Evolutionary conservation across 768 basidiomycete genomes (phyloP), one percentile per base, ranked within the genome.

Genomic region (Pulveroboletus sp.): DNA sequence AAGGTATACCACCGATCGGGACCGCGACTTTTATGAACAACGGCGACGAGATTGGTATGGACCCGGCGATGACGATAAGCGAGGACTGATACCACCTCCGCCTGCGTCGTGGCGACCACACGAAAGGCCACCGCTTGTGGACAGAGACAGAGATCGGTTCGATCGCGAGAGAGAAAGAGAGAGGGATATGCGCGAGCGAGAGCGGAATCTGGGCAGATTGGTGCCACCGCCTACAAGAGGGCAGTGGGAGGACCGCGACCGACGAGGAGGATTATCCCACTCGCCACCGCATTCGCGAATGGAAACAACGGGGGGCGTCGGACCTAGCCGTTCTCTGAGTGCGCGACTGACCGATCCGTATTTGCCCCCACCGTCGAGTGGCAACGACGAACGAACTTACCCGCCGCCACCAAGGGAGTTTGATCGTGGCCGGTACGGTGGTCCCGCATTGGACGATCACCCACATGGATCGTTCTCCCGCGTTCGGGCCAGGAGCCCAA

Each of bases 401-500:
- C 43, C 49, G 6, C 58, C 53, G 6, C 53, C 53, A 27, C 21
- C 48, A 1, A 62, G 67, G 37, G 69, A 69, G 0, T 58, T 59
- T 39, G 69, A 71, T 2, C 64, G 69, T 24, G 54, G 58, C 9
- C 62, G 66, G 33, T 68, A 65, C 31, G 51, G 57, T 13, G 50
- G 28, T 1, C 27, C 40, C 8, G 31, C 54, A 2, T 38, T 60
- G 39, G 60, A 56, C 8, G 53, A 52, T 11, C 60, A 57, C 24
- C 8, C 31, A 2, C 56, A 27, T 1, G 59, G 64, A 2, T 53
- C 51, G 14, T 73, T 70, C 51, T 67, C 65, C n/a, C 71, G 76
- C 5, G 69, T 76, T 18, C 71, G 78, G n/a, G 69, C 56, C 10
- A 69, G 76, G 37, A 79, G 77, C 50, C 70, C 74, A 5, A 79